phyloP scores from a whole-genome alignment of 192 early-diverging fungal species.

The Coemansia sp. region DNA sequence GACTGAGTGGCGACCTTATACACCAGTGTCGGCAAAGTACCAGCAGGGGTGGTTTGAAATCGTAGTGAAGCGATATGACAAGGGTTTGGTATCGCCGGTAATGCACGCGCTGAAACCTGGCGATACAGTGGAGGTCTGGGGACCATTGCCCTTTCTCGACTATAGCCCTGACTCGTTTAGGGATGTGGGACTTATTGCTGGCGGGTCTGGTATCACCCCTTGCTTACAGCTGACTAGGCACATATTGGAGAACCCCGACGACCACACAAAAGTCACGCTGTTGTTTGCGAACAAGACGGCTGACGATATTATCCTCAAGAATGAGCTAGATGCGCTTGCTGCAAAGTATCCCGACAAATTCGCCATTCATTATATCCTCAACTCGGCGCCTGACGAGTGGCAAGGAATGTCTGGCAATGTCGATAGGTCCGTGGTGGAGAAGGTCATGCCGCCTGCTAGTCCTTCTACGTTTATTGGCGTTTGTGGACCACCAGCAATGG shows the following conservation, averaged over 20 bases:
- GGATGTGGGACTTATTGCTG: conserved; percentile 79
- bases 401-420: conserved; percentile 72
- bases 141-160: conserved; percentile 70
- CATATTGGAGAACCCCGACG: conserved; percentile 63
- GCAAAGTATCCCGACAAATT: conserved; percentile 62
- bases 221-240: conserved; percentile 75
- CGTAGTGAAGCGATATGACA: conserved; percentile 75
- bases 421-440: conserved; percentile 64
- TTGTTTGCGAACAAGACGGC: conserved; percentile 76
- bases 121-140: conserved; percentile 77
- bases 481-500: conserved; percentile 73
- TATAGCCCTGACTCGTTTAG: conserved; percentile 66
- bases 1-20: conserved; percentile 80
- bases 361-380: conserved; percentile 65
- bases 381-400: conserved; percentile 67
- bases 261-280: conserved; percentile 70
- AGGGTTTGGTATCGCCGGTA: conserved; percentile 64
- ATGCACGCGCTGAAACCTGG: conserved; percentile 69
- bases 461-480: conserved; percentile 61
- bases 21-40: conserved; percentile 63
- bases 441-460: conserved; percentile 60
- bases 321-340: conserved; percentile 64
- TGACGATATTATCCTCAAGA: conserved; percentile 71
- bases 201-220: conserved; percentile 85
- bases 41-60: conserved; percentile 73